A percentile compares a stretch with the other conserved stretches of the same genome.
These are phyloP conservation scores for Carex myosuroides DNA, from an alignment of 176 grass and related monocot species.

Conservation along the genomic window DNA sequence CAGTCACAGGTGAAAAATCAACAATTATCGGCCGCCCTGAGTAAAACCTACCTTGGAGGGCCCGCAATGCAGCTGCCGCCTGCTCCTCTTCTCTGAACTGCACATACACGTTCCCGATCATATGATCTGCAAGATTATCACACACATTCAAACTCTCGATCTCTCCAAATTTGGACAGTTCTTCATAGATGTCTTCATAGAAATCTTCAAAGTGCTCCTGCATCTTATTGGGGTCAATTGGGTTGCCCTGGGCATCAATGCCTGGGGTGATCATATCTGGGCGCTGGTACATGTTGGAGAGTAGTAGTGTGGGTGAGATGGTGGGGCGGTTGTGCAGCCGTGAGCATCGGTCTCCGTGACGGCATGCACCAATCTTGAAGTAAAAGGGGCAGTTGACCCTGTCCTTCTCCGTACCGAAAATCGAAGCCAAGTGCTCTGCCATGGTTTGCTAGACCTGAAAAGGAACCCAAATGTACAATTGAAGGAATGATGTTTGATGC, in stretches of 20 bases:
- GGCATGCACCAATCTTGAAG: constrained; percentile 29
- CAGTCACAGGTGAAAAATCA: constrained; percentile 90
- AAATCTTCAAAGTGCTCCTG: constrained; percentile 94
- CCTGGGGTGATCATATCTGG: constrained; percentile 25
- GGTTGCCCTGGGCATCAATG: constrained; percentile 25
- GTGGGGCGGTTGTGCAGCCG: constrained; percentile 26
- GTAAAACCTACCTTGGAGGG: constrained; percentile 72
- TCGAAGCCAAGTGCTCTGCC: constrained; percentile 24
- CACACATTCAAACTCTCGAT: constrained; percentile 81
- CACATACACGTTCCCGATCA: constrained; percentile 93
- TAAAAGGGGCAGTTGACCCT: constrained; percentile 31
- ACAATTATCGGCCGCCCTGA: constrained; percentile 85
- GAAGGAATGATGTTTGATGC: background rate
- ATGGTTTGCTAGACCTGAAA: constrained; percentile 14
- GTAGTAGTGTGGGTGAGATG: constrained; percentile 25
- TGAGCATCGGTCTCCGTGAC: constrained; percentile 26
- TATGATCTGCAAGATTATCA: constrained; percentile 93
- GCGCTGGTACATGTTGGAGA: constrained; percentile 26
- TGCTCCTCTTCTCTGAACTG: constrained; percentile 89
- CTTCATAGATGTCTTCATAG: constrained; percentile 88
- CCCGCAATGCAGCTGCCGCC: constrained; percentile 51
- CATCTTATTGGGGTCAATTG: constrained; percentile 48
- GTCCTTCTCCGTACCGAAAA: constrained; percentile 27
- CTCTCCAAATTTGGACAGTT: constrained; percentile 81
- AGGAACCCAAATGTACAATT: background rate